Evolutionary conservation across 192 early-diverging fungal species (phyloP).

Genomic region (Dispira simplex): DNA sequence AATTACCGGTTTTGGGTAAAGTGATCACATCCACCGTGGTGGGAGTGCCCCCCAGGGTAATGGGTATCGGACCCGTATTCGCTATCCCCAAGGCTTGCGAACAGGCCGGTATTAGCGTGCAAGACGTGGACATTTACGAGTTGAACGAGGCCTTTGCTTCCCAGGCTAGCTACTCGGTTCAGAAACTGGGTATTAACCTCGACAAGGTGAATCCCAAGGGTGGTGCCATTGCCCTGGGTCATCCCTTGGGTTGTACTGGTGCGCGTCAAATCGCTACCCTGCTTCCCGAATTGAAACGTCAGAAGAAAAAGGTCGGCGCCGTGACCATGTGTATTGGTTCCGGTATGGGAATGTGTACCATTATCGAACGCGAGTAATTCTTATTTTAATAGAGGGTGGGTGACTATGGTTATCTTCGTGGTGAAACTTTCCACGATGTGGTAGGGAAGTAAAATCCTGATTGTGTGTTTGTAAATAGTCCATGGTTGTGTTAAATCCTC

Average conservation of each 20-base stretch:
- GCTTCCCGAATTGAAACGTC: conserved; percentile 79
- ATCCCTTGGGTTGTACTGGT: conserved; percentile 87
- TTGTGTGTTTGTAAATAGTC: too few species aligned
- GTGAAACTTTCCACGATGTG: too few species aligned
- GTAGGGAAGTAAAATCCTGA: too few species aligned
- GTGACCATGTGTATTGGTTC: conserved; percentile 87
- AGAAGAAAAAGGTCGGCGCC: conserved; percentile 69
- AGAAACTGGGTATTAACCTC: conserved; percentile 71
- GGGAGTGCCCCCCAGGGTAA: conserved; percentile 84
- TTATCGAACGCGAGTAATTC: conserved; percentile 56
- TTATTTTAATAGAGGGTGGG: too few species aligned
- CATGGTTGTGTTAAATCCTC: too few species aligned
- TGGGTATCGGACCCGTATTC: conserved; percentile 93
- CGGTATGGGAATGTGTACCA: conserved; percentile 81
- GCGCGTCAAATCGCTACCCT: conserved; percentile 94
- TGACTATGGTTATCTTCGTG: too few species aligned
- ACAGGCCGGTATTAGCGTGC: conserved; percentile 54
- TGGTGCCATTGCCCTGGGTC: conserved; percentile 95
- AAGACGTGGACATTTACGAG: conserved; percentile 79
- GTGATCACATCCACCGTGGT: conserved; percentile 74
- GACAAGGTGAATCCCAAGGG: conserved; percentile 97
- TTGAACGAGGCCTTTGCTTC: conserved; percentile 99
- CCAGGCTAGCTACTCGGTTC: conserved; percentile 82
- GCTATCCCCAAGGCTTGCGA: conserved; percentile 82
- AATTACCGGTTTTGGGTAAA: conserved; percentile 73